A percentile compares a stretch with the other conserved stretches of the same genome.
These are phyloP conservation scores for Kregervanrija fluxuum DNA, from an alignment of 805 yeast genomes.

Conservation along the genomic window DNA sequence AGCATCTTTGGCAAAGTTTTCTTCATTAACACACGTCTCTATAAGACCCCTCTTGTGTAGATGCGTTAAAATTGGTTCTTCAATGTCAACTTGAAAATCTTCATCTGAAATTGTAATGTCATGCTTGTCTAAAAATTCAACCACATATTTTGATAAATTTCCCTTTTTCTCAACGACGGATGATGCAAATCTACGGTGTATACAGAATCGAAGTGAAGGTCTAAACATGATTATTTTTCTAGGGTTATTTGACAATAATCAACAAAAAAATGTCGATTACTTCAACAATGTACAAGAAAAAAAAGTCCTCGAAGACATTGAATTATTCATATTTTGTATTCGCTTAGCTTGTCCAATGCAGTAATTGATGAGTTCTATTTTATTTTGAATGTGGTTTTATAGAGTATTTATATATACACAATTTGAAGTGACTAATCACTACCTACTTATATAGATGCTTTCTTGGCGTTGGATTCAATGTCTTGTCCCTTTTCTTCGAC, in stretches of 20 bases:
- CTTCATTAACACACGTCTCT: slow-evolving; percentile 33
- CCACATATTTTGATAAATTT: slow-evolving; percentile 14
- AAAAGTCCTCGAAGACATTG: too few relatives aligned
- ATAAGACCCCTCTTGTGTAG: slow-evolving; percentile 41
- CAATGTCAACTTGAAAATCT: slow-evolving; percentile 25
- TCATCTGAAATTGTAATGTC: slow-evolving; percentile 13
- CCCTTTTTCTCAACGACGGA: not conserved
- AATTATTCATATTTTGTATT: too few relatives aligned
- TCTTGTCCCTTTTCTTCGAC: not conserved
- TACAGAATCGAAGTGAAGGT: not conserved
- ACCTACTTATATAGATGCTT: too few relatives aligned
- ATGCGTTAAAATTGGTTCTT: slow-evolving; percentile 33
- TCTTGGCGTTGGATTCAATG: not conserved
- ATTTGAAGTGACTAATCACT: too few relatives aligned
- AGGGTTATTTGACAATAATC: too few relatives aligned
- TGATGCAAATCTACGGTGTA: not conserved
- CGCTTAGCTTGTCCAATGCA: too few relatives aligned
- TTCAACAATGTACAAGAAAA: too few relatives aligned
- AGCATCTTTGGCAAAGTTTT: slow-evolving; percentile 16
- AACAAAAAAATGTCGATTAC: too few relatives aligned
- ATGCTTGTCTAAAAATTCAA: slow-evolving; percentile 13
- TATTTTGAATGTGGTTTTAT: too few relatives aligned
- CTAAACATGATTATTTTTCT: not conserved
- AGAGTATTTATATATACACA: too few relatives aligned
- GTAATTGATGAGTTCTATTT: too few relatives aligned